Conservation (phyloP, 2,329 filamentous ascomycete species). For the Aspergillus niger region DNA sequence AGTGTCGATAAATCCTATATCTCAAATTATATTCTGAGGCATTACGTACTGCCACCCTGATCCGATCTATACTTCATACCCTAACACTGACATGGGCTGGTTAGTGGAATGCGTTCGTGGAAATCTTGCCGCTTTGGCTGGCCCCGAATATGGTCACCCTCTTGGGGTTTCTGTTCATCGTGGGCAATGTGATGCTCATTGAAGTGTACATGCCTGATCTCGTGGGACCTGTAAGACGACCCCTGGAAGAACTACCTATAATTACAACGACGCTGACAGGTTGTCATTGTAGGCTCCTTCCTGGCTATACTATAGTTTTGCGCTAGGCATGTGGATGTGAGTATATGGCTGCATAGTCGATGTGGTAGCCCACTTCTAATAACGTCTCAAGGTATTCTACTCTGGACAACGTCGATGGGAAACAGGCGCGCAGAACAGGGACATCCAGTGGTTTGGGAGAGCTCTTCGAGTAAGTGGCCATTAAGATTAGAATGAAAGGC, state of each 20-base stretch:
- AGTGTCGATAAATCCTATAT: slow-evolving; percentile 94
- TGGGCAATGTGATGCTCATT: slow-evolving; percentile 76
- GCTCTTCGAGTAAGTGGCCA: slow-evolving; percentile 73
- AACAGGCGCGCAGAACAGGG: slow-evolving; percentile 91
- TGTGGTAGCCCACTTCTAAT: slow-evolving; percentile 19
- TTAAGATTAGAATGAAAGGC: slow-evolving; percentile 12
- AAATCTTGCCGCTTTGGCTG: slow-evolving; percentile 90
- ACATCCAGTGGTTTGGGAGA: slow-evolving; percentile 94
- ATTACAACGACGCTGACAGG: slow-evolving; percentile 16
- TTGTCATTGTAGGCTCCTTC: slow-evolving; percentile 65
- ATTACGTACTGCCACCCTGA: slow-evolving; percentile 71
- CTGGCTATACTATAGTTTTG: slow-evolving; percentile 96
- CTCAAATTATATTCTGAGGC: slow-evolving; percentile 88
- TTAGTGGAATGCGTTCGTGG: slow-evolving; percentile 96
- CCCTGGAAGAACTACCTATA: not conserved
- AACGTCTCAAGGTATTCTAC: slow-evolving; percentile 69
- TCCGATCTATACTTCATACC: slow-evolving; percentile 2
- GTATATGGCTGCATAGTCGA: slow-evolving; percentile 12
- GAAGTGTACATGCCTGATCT: slow-evolving; percentile 85
- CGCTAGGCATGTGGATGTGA: slow-evolving; percentile 91
- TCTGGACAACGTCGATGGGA: slow-evolving; percentile 98
- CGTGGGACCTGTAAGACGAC: slow-evolving; percentile 72
- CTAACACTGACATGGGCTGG: slow-evolving; percentile 11
- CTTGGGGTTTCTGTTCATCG: slow-evolving; percentile 90
- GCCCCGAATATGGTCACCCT: slow-evolving; percentile 98